These are phyloP conservation scores for Ogataea paradorogensis DNA, from an alignment of 805 yeast species.

Conservation along the genomic window DNA sequence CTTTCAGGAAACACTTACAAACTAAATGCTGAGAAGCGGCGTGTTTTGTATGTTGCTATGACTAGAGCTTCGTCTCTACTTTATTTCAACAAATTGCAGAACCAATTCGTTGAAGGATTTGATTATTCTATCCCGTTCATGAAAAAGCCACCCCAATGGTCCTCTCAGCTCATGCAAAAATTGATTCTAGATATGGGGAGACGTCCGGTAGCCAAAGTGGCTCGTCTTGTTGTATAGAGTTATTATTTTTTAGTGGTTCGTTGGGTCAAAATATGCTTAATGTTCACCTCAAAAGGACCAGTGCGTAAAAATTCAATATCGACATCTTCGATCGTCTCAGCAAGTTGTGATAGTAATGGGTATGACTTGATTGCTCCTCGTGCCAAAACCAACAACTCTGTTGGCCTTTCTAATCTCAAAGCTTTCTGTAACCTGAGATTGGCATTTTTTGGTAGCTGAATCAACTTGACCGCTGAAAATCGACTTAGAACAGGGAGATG, in stretches of 20 bases:
- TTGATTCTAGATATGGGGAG: slow-evolving; percentile 5
- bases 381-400: slow-evolving; percentile 21
- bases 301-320: slow-evolving; percentile 25
- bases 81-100: slow-evolving; percentile 33
- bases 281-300: slow-evolving; percentile 25
- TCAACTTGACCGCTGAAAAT: slow-evolving; percentile 52
- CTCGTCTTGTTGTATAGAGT: slow-evolving; percentile 1
- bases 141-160: slow-evolving; percentile 2
- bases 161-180: background rate
- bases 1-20: slow-evolving; percentile 26
- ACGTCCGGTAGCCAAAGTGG: background rate
- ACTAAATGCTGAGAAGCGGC: slow-evolving; percentile 31
- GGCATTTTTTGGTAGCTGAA: slow-evolving; percentile 55
- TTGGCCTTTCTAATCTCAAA: slow-evolving; percentile 11
- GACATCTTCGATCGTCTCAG: slow-evolving; percentile 23
- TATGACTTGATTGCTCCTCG: slow-evolving; percentile 14
- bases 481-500: slow-evolving; percentile 57
- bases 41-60: slow-evolving; percentile 60
- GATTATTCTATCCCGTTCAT: slow-evolving; percentile 15
- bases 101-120: slow-evolving; percentile 20
- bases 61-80: slow-evolving; percentile 57
- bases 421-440: slow-evolving; percentile 19
- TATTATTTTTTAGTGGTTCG: slow-evolving; percentile 37
- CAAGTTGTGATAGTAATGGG: slow-evolving; percentile 14
- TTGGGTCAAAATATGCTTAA: slow-evolving; percentile 44